Base-by-base conservation (phyloP, 805 yeast species). In the Lipomyces orientalis region DNA sequence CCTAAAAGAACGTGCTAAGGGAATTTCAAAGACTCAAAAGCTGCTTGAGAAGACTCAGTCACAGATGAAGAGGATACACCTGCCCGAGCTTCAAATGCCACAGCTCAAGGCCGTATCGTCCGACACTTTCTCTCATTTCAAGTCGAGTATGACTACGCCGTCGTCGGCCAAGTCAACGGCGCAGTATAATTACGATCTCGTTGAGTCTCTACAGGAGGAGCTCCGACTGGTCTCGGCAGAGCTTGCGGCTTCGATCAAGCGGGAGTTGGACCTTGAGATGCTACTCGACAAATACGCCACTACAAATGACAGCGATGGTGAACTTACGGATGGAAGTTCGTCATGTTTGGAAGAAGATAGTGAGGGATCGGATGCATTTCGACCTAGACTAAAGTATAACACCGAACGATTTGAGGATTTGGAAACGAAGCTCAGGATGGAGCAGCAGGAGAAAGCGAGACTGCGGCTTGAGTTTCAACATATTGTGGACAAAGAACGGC, bases 191-290 rank as follows among this genome's bases (percentile, higher is more conserved):
- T 61, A 57, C 34, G 64, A 69, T 9, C 65, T 68, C 2, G 66
- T 68, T 54, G 64, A 58, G 10, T 46, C 52, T 14, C 63, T 69
- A 14, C 67, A 69, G 57, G 29, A 54, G 16, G 73, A 70, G 60
- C 62, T 70, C 51, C 60, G 58, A 43, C 59, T 39, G 5, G 73
- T 70, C 34, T 63, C 73, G 16, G 54, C 59, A 8, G 73, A 70
- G 34, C 72, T 70, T 22, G 73, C 73, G 4, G 25, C 54, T 10
- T 68, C 73, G 12, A 61, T 70, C 54, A 70, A 70, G 62, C 67
- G 73, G 8, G 73, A 70, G 34, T 52, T 70, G 37, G 73, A 70
- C 22, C 58, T 70, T 25, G 73, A 70, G 65, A 60, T 57, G 58
- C 55, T 68, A 31, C 64, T 68, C 2, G 67, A 67, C 33, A 64